These are phyloP conservation scores for Sordariomycetes sp. DNA, from an alignment of 2,329 filamentous ascomycete species.

Conservation along the genomic window DNA sequence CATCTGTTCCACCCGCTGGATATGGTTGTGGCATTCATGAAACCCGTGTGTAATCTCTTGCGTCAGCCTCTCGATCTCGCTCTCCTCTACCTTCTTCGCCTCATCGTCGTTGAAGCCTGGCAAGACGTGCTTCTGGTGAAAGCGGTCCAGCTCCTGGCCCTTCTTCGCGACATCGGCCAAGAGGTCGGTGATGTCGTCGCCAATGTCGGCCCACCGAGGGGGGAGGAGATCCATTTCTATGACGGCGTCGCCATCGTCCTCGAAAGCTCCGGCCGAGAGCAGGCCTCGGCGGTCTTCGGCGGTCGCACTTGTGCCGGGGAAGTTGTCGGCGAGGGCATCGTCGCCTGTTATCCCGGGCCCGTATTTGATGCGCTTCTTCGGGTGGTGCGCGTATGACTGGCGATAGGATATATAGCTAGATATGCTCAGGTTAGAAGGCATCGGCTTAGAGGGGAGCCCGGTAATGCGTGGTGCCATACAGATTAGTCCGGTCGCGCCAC, in stretches of 20 bases:
- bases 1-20: constrained; percentile 80
- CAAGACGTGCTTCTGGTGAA: constrained; percentile 94
- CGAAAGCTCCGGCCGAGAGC: constrained; percentile 67
- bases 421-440: constrained; percentile 13
- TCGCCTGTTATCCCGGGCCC: constrained; percentile 38
- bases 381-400: constrained; percentile 95
- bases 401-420: constrained; percentile 98
- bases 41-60: constrained; percentile 84
- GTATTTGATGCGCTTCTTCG: constrained; percentile 72
- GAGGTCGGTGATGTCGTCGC: constrained; percentile 82
- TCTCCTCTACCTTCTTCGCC: constrained; percentile 75
- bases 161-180: constrained; percentile 73
- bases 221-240: constrained; percentile 98
- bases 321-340: constrained; percentile 50
- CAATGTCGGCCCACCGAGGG: constrained; percentile 89
- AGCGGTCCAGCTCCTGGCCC: constrained; percentile 74
- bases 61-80: constrained; percentile 81
- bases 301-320: constrained; percentile 35
- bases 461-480: constrained; percentile 47
- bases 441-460: constrained; percentile 16
- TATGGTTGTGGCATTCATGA: constrained; percentile 79
- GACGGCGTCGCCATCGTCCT: constrained; percentile 82
- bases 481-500: constrained; percentile 99
- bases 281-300: constrained; percentile 61
- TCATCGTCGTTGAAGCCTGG: constrained; percentile 96